A percentile compares a stretch with the other conserved stretches of the same genome.
These are phyloP conservation scores for Ophiostoma sp. DNA, from an alignment of 2,329 filamentous ascomycete species.

Conservation along the genomic window DNA sequence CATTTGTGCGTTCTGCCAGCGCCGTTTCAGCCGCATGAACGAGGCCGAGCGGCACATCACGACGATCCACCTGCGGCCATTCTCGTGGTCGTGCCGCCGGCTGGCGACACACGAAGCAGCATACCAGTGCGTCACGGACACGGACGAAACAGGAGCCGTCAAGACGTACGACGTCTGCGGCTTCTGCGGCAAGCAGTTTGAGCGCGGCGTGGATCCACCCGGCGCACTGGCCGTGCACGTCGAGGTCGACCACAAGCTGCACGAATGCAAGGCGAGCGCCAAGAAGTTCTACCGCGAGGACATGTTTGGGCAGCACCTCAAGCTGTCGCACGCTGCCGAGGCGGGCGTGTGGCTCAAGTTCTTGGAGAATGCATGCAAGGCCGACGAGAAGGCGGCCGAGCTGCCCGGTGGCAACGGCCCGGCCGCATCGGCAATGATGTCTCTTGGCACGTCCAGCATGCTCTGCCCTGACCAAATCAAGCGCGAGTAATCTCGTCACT, in stretches of 20 bases:
- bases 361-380: slow-evolving; percentile 27
- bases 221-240: slow-evolving; percentile 20
- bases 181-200: slow-evolving; percentile 25
- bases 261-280: slow-evolving; percentile 24
- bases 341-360: slow-evolving; percentile 27
- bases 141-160: slow-evolving; percentile 13
- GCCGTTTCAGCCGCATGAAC: slow-evolving; percentile 27
- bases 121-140: slow-evolving; percentile 24
- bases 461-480: neutral
- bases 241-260: slow-evolving; percentile 26
- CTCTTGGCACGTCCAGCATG: neutral
- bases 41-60: slow-evolving; percentile 28
- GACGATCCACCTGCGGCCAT: slow-evolving; percentile 26
- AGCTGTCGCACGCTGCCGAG: slow-evolving; percentile 27
- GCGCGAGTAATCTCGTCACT: neutral
- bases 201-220: neutral
- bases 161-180: slow-evolving; percentile 24
- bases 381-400: slow-evolving; percentile 22
- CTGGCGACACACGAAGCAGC: slow-evolving; percentile 22
- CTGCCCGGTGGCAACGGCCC: neutral
- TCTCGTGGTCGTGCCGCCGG: slow-evolving; percentile 26
- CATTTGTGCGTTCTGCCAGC: slow-evolving; percentile 27
- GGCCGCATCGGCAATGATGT: neutral
- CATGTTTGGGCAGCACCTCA: slow-evolving; percentile 28
- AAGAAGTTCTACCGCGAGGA: slow-evolving; percentile 28